These are phyloP conservation scores for Choricystis sp. DNA, from an alignment of 139 green algal genomes.

Conservation along the genomic window DNA sequence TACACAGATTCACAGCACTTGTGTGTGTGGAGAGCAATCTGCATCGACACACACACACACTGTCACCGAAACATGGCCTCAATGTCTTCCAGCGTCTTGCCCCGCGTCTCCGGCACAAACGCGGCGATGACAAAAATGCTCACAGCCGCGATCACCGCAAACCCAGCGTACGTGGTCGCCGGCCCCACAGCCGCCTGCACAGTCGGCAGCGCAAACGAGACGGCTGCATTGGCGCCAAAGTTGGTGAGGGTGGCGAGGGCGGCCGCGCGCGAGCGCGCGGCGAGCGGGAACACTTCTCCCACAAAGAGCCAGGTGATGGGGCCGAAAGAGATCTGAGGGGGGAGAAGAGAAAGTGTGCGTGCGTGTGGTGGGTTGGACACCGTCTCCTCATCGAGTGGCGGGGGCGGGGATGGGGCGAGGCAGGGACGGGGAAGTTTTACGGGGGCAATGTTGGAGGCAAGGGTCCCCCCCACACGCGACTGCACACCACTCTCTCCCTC, in stretches of 20 bases:
- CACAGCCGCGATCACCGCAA: constrained; percentile 47
- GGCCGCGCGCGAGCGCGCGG: constrained; percentile 50
- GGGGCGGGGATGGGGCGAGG: too few relatives aligned
- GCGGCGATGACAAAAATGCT: constrained; percentile 48
- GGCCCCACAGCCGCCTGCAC: constrained; percentile 48
- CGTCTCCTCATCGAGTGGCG: too few relatives aligned
- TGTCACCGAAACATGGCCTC: constrained; percentile 30
- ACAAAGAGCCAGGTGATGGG: constrained; percentile 80
- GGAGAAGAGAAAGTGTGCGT: too few relatives aligned
- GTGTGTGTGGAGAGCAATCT: too few relatives aligned
- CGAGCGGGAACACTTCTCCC: constrained; percentile 75
- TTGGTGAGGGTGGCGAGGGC: constrained; percentile 76
- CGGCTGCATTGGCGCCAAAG: constrained; percentile 75
- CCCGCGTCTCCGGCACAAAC: constrained; percentile 81
- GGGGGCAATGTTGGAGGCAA: too few relatives aligned
- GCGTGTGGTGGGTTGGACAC: too few relatives aligned
- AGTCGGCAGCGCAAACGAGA: constrained; percentile 45
- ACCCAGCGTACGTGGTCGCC: constrained; percentile 51
- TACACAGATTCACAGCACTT: neutral
- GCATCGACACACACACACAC: too few relatives aligned
- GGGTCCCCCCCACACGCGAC: too few relatives aligned
- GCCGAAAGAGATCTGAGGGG: constrained; percentile 60
- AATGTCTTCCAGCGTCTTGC: constrained; percentile 85
- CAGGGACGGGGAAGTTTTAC: too few relatives aligned
- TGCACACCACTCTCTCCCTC: too few relatives aligned